Conservation (phyloP, 2,329 filamentous ascomycete genomes). For the Sclerotinia trifoliorum region DNA sequence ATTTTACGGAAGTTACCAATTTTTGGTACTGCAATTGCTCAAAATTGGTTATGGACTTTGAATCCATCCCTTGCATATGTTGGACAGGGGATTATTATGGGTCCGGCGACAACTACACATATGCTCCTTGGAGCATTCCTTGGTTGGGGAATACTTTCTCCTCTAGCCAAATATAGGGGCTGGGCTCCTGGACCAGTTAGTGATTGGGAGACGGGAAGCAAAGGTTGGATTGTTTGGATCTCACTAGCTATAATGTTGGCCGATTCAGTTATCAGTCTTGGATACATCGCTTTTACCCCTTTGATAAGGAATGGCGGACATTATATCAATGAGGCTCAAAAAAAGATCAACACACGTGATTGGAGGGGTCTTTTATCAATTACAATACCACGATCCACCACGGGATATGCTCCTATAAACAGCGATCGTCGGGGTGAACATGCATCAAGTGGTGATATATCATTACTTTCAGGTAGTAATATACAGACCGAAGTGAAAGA, state of each 20-base stretch:
- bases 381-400: conserved; percentile 25
- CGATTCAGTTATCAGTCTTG: conserved; percentile 84
- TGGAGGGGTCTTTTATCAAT: conserved; percentile 37
- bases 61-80: conserved; percentile 98
- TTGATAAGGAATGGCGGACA: conserved; percentile 49
- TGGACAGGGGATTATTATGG: conserved; percentile 98
- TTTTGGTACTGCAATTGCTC: conserved; percentile 71
- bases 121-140: conserved; percentile 89
- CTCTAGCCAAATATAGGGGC: conserved; percentile 76
- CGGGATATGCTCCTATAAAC: conserved; percentile 36
- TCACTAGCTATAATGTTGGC: conserved; percentile 95
- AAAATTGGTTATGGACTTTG: conserved; percentile 88
- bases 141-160: conserved; percentile 89
- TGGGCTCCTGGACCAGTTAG: conserved; percentile 87
- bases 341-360: conserved; percentile 33
- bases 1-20: conserved; percentile 81
- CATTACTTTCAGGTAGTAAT: background rate
- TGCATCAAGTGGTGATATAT: conserved; percentile 22
- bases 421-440: conserved; percentile 26
- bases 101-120: conserved; percentile 87
- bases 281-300: conserved; percentile 70
- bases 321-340: conserved; percentile 41
- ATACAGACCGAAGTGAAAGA: conserved; percentile 28
- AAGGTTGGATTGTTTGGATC: conserved; percentile 98
- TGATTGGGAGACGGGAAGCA: conserved; percentile 90